Percentiles rank a stretch among this genome's conserved stretches.
Evolutionary conservation across 1,139 yeast species (phyloP).

Genomic region (Insectozyma bohioensis): DNA sequence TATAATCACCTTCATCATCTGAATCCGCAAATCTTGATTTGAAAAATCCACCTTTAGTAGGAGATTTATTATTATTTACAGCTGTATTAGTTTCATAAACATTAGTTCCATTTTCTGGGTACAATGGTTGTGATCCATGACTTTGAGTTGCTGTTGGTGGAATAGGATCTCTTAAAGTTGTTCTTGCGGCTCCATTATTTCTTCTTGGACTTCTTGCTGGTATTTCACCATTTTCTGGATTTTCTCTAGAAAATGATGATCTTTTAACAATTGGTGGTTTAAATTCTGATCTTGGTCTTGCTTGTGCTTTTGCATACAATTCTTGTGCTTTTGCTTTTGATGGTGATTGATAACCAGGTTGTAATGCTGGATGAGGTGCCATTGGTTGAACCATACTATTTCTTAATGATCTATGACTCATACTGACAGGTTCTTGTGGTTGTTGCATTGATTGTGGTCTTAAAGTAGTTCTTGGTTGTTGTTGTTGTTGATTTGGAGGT

Average conservation of each 20-base stretch:
- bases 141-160: constrained; percentile 9
- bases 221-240: constrained; percentile 42
- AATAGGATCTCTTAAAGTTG: constrained; percentile 12
- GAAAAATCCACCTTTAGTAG: constrained; percentile 6
- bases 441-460: constrained; percentile 34
- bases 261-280: constrained; percentile 37
- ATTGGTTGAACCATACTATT: constrained; percentile 41
- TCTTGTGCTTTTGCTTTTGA: constrained; percentile 48
- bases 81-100: too few relatives aligned
- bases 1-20: constrained; percentile 11
- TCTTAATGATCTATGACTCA: constrained; percentile 35
- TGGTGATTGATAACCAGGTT: constrained; percentile 41
- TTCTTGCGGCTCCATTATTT: constrained; percentile 6
- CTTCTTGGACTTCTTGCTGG: constrained; percentile 13
- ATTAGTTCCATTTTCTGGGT: constrained; percentile 1
- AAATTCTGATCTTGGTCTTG: constrained; percentile 42
- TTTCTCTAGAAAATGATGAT: constrained; percentile 56
- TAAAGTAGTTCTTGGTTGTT: constrained; percentile 24
- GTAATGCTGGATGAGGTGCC: constrained; percentile 43
- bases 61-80: neutral
- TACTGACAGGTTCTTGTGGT: constrained; percentile 12
- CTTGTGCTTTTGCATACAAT: constrained; percentile 49
- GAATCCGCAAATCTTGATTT: constrained; percentile 13
- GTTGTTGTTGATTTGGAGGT: constrained; percentile 17
- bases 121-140: constrained; percentile 7